A percentile compares a stretch with the other conserved stretches of the same genome.
Conservation (phyloP, 257 asterid genomes). For the Ocimum tenuiflorum region DNA sequence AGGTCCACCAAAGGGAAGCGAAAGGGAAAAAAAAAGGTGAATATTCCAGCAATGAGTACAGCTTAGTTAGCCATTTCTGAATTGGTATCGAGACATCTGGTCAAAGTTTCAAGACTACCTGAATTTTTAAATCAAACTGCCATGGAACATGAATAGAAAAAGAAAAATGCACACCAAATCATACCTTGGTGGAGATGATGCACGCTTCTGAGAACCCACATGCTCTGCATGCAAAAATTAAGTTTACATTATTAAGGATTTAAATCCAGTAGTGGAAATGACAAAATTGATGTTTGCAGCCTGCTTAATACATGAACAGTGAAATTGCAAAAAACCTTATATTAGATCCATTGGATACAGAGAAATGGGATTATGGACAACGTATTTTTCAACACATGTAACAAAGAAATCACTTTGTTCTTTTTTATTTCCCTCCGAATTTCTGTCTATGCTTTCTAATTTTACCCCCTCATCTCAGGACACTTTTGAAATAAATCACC, state of each 20-base stretch:
- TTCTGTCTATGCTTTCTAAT: not conserved
- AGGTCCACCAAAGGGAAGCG: not conserved
- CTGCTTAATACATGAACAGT: not conserved
- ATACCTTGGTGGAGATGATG: constrained; percentile 64
- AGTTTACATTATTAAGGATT: constrained; percentile 19
- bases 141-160: not conserved
- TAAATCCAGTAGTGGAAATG: constrained; percentile 3
- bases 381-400: not conserved
- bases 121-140: not conserved
- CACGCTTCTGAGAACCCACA: constrained; percentile 33
- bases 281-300: not conserved
- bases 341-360: not conserved
- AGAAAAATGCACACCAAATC: not conserved
- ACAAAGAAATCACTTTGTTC: not conserved
- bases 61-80: not conserved
- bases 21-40: not conserved
- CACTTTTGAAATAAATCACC: not conserved
- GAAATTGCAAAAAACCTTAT: not conserved
- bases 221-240: constrained; percentile 34
- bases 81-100: constrained; percentile 1
- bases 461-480: not conserved
- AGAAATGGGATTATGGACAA: not conserved
- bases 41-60: not conserved
- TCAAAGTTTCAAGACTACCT: not conserved
- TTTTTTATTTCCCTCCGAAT: not conserved